A percentile compares a stretch with the other conserved stretches of the same genome.
Evolutionary conservation across 805 yeast species (phyloP).

Genomic region (Candida boidinii): DNA sequence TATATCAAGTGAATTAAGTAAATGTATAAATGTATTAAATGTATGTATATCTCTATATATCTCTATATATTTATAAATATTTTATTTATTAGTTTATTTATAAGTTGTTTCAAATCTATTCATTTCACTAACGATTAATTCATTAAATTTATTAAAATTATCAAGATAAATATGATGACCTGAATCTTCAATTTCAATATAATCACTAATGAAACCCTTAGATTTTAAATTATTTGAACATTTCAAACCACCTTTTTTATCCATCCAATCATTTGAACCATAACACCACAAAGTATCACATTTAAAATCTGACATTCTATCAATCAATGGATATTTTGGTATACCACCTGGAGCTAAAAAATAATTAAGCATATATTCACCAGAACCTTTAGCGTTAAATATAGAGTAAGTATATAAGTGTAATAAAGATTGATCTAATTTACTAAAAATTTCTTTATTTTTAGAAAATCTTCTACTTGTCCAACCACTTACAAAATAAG

Average conservation of each 20-base stretch:
- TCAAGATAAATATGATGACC: slow-evolving; percentile 82
- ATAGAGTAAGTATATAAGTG: slow-evolving; percentile 80
- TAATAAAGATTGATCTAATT: slow-evolving; percentile 39
- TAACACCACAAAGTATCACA: slow-evolving; percentile 77
- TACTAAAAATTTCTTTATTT: slow-evolving; percentile 23
- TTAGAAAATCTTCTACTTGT: slow-evolving; percentile 70
- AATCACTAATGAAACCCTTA: slow-evolving; percentile 12
- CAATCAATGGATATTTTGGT: slow-evolving; percentile 62
- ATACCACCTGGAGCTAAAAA: slow-evolving; percentile 86
- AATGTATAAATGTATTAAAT: no score
- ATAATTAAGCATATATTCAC: slow-evolving; percentile 84
- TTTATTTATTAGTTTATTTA: background rate
- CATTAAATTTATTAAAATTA: slow-evolving; percentile 46
- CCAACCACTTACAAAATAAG: slow-evolving; percentile 85
- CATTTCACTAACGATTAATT: slow-evolving; percentile 45
- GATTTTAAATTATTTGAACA: slow-evolving; percentile 29
- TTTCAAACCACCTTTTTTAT: slow-evolving; percentile 35
- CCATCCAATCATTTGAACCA: slow-evolving; percentile 71
- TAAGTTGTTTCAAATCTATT: slow-evolving; percentile 10
- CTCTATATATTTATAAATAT: background rate
- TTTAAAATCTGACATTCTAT: slow-evolving; percentile 40
- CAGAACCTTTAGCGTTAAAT: slow-evolving; percentile 82
- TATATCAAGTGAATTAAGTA: no score
- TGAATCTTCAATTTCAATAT: slow-evolving; percentile 35
- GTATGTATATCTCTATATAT: no score